Conservation (phyloP, 768 basidiomycete genomes). For the Lactarius akahatsu region DNA sequence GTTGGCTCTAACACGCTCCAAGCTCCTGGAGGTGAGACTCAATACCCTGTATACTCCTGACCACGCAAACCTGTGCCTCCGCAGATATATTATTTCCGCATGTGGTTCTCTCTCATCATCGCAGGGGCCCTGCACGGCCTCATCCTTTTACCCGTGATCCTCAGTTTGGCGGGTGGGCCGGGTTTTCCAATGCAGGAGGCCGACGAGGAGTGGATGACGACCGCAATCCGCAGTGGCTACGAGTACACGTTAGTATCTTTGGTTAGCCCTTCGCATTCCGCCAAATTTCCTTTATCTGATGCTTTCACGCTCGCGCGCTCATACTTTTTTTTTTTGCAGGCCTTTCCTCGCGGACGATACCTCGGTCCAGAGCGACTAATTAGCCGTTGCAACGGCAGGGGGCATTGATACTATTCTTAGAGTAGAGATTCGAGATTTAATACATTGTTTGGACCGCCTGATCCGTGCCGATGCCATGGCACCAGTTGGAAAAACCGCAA, state of each 20-base stretch:
- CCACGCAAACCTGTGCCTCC: neutral
- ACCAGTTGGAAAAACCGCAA: neutral
- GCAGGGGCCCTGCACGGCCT: conserved; percentile 91
- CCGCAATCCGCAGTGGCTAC: conserved; percentile 81
- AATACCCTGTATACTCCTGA: neutral
- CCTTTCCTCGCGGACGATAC: conserved; percentile 30
- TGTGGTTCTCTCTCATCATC: conserved; percentile 92
- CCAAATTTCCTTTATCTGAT: neutral
- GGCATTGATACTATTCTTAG: neutral
- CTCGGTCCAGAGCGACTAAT: conserved; percentile 26
- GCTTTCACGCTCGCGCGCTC: neutral
- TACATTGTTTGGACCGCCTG: neutral
- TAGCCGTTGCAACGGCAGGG: neutral
- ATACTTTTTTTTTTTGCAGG: conserved; percentile 4
- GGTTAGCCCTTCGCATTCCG: neutral
- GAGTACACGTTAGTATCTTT: conserved; percentile 68
- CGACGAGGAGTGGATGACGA: conserved; percentile 96
- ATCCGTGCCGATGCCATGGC: neutral
- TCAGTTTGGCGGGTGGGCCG: conserved; percentile 83
- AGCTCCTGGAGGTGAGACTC: conserved; percentile 74
- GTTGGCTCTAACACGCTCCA: conserved; percentile 85
- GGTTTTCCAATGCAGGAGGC: conserved; percentile 88
- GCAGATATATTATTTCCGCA: conserved; percentile 95
- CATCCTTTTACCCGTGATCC: conserved; percentile 84
- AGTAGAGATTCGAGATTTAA: conserved; percentile 1